Conservation (phyloP, 192 early-diverging fungal genomes). For the Obelidium mucronatum region DNA sequence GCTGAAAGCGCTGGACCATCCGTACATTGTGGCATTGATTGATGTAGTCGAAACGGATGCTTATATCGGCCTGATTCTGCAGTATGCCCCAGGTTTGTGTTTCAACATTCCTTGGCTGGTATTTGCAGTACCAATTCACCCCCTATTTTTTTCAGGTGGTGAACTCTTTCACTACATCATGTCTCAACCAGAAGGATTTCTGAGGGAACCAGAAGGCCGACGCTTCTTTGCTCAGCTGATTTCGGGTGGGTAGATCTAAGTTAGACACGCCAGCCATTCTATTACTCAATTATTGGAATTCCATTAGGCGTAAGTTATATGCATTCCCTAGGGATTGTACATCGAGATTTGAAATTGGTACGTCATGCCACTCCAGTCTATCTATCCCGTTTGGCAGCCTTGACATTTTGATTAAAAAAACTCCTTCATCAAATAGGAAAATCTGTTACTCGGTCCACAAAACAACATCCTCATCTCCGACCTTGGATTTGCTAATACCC, state of each 20-base stretch:
- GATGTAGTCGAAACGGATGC: slow-evolving; percentile 97
- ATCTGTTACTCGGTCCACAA: slow-evolving; percentile 85
- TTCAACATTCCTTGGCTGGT: too few relatives aligned
- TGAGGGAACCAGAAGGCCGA: slow-evolving; percentile 90
- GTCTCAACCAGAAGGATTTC: slow-evolving; percentile 80
- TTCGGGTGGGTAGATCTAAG: slow-evolving; percentile 54
- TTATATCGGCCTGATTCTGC: slow-evolving; percentile 97
- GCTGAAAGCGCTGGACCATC: slow-evolving; percentile 61
- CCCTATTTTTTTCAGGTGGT: slow-evolving; percentile 72
- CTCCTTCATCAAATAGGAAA: slow-evolving; percentile 70
- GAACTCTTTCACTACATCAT: slow-evolving; percentile 98
- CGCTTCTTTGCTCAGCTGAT: slow-evolving; percentile 95
- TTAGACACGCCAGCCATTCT: background rate
- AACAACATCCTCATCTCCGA: slow-evolving; percentile 95
- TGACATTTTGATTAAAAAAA: too few relatives aligned
- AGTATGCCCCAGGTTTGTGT: slow-evolving; percentile 54
- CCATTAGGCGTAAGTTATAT: slow-evolving; percentile 82
- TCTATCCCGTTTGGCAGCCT: background rate
- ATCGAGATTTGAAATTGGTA: slow-evolving; percentile 95
- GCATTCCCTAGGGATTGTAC: slow-evolving; percentile 92
- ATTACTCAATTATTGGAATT: background rate
- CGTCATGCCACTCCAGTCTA: slow-evolving; percentile 24
- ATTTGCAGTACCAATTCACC: background rate
- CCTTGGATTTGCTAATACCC: slow-evolving; percentile 95
- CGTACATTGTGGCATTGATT: slow-evolving; percentile 88